Percentiles rank a stretch among this genome's conserved stretches.
These are phyloP conservation scores for Zarea fungicola DNA, from an alignment of 2,329 filamentous ascomycete species.

Conservation along the genomic window DNA sequence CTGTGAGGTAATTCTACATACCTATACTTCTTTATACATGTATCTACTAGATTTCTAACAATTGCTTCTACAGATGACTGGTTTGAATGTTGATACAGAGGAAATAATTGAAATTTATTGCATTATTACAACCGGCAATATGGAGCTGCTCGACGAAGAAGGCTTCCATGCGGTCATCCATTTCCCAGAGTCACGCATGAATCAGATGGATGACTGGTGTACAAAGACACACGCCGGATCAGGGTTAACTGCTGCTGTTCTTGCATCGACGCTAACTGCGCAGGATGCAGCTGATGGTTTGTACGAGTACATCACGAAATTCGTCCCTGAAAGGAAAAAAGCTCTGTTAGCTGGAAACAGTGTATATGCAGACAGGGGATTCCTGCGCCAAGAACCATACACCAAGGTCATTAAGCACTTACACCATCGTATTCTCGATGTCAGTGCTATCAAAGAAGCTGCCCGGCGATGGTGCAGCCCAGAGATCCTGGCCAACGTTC, in stretches of 20 bases:
- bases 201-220: slow-evolving; percentile 87
- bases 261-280: slow-evolving; percentile 67
- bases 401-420: slow-evolving; percentile 67
- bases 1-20: slow-evolving; percentile 41
- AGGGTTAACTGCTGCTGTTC: slow-evolving; percentile 74
- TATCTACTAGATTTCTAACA: no score
- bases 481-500: slow-evolving; percentile 38
- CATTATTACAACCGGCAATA: slow-evolving; percentile 76
- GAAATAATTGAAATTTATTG: slow-evolving; percentile 89
- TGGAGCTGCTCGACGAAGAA: slow-evolving; percentile 67
- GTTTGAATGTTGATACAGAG: slow-evolving; percentile 65
- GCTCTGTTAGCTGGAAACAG: slow-evolving; percentile 87
- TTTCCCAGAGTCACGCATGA: slow-evolving; percentile 63
- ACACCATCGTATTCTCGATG: slow-evolving; percentile 87
- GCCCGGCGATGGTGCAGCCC: slow-evolving; percentile 70
- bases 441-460: slow-evolving; percentile 89
- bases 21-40: no score
- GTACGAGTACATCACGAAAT: slow-evolving; percentile 69
- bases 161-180: slow-evolving; percentile 81
- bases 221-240: slow-evolving; percentile 69
- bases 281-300: slow-evolving; percentile 67
- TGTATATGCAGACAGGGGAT: slow-evolving; percentile 83
- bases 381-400: slow-evolving; percentile 72
- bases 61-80: slow-evolving; percentile 67
- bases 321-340: slow-evolving; percentile 60